Conservation (phyloP, 345 rosid genomes). For the Boechera divaricarpa region DNA sequence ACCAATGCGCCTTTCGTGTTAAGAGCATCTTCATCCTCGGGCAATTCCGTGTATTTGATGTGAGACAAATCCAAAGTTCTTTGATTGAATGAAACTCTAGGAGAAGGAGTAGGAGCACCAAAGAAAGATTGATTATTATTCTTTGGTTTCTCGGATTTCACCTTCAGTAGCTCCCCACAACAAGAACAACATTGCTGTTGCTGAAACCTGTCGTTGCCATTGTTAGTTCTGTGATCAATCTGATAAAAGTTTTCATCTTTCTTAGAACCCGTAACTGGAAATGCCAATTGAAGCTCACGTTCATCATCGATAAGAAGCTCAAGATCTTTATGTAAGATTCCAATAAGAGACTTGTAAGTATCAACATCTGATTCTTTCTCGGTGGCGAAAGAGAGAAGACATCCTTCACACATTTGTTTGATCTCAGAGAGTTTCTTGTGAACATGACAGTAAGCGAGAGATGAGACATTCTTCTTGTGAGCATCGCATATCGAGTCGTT, state of each 20-base stretch:
- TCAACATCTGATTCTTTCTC: conserved; percentile 82
- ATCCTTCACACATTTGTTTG: conserved; percentile 83
- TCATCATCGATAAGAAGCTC: conserved; percentile 76
- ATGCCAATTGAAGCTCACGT: conserved; percentile 53
- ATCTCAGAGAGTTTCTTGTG: conserved; percentile 91
- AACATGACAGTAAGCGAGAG: conserved; percentile 82
- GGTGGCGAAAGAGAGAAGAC: conserved; percentile 94
- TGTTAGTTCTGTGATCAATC: conserved; percentile 30
- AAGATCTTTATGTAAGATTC: conserved; percentile 80
- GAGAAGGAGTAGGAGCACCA: conserved; percentile 77
- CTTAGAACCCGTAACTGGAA: conserved; percentile 48
- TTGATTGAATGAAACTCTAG: conserved; percentile 61
- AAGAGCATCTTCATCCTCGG: conserved; percentile 38
- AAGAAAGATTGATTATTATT: conserved; percentile 43
- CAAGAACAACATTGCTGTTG: conserved; percentile 58
- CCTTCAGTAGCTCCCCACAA: conserved; percentile 71
- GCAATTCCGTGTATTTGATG: conserved; percentile 29
- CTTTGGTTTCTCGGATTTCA: conserved; percentile 47
- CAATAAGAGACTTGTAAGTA: conserved; percentile 80
- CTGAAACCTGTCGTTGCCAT: conserved; percentile 28
- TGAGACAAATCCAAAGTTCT: conserved; percentile 34
- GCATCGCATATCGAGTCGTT: conserved; percentile 78
- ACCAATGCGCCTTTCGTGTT: conserved; percentile 29
- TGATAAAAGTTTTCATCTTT: conserved; percentile 45
- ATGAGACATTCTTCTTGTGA: conserved; percentile 84